Conservation (phyloP, 1,139 yeast species). For the Hemisphaericaspora lyxosophila region DNA sequence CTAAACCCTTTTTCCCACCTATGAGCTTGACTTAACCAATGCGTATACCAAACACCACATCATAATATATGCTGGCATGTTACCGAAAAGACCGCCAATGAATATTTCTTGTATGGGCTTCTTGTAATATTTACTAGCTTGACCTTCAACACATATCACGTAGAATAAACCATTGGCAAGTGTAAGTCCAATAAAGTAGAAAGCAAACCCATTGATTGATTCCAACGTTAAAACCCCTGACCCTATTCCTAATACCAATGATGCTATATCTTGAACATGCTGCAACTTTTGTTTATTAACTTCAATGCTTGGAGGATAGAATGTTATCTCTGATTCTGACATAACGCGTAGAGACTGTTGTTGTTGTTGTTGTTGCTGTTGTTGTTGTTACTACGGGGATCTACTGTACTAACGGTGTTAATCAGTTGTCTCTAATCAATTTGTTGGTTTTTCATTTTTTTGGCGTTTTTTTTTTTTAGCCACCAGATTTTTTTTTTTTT, state of each 20-base stretch:
- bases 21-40: slow-evolving; percentile 33
- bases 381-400: too few relatives aligned
- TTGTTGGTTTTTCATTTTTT: background rate
- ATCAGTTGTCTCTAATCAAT: too few relatives aligned
- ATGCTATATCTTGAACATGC: slow-evolving; percentile 61
- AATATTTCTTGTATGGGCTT: slow-evolving; percentile 58
- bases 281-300: slow-evolving; percentile 44
- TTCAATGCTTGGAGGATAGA: slow-evolving; percentile 27
- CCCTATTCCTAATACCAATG: slow-evolving; percentile 65
- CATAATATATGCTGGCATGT: slow-evolving; percentile 71
- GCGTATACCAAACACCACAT: slow-evolving; percentile 86
- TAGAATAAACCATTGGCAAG: slow-evolving; percentile 45
- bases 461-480: background rate
- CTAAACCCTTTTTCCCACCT: background rate
- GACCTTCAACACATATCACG: slow-evolving; percentile 39
- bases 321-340: background rate
- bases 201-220: slow-evolving; percentile 58
- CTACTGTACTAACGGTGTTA: too few relatives aligned
- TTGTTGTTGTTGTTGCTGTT: too few relatives aligned
- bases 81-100: slow-evolving; percentile 54
- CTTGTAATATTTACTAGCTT: slow-evolving; percentile 49
- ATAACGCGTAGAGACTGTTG: too few relatives aligned
- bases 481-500: background rate
- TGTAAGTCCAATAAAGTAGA: slow-evolving; percentile 53
- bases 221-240: slow-evolving; percentile 75